phyloP scores from a whole-genome alignment of 768 basidiomycete species.

The Trametopsis cervina region DNA sequence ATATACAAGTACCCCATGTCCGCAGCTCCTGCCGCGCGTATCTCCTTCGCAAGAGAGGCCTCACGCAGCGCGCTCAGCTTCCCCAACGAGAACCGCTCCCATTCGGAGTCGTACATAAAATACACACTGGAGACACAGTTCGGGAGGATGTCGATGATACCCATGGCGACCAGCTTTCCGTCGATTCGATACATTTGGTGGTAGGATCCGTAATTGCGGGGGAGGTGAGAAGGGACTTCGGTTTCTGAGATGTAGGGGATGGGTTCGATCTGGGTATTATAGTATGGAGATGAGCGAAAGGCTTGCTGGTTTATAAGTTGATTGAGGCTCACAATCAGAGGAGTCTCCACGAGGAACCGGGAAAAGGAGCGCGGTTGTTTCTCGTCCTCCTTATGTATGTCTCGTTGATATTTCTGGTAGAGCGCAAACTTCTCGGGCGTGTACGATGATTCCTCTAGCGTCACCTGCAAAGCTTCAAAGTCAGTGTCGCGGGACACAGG shows the following conservation, averaged over 20 bases:
- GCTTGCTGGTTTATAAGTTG: too few species aligned
- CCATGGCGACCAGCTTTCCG: constrained; percentile 75
- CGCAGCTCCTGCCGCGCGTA: constrained; percentile 58
- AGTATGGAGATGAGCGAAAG: neutral
- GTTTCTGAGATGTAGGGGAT: constrained; percentile 58
- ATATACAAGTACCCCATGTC: constrained; percentile 74
- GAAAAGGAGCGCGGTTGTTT: constrained; percentile 48
- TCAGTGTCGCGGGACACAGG: neutral
- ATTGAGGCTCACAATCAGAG: constrained; percentile 50
- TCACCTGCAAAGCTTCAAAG: constrained; percentile 39
- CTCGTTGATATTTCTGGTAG: constrained; percentile 68
- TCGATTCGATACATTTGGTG: constrained; percentile 87
- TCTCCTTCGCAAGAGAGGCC: constrained; percentile 64
- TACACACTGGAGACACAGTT: constrained; percentile 81
- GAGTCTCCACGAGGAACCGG: constrained; percentile 74
- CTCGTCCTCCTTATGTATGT: constrained; percentile 53
- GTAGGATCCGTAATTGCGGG: constrained; percentile 81
- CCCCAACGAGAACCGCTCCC: constrained; percentile 66
- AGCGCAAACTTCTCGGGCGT: constrained; percentile 78
- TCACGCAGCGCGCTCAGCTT: constrained; percentile 91
- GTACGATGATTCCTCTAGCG: constrained; percentile 68
- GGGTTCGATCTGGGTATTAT: constrained; percentile 37
- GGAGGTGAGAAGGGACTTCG: constrained; percentile 49
- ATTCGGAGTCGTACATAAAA: constrained; percentile 78
- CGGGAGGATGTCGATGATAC: constrained; percentile 87